Evolutionary conservation across 768 basidiomycete genomes (phyloP).

Genomic region (Sistotremastrum suecicum): DNA sequence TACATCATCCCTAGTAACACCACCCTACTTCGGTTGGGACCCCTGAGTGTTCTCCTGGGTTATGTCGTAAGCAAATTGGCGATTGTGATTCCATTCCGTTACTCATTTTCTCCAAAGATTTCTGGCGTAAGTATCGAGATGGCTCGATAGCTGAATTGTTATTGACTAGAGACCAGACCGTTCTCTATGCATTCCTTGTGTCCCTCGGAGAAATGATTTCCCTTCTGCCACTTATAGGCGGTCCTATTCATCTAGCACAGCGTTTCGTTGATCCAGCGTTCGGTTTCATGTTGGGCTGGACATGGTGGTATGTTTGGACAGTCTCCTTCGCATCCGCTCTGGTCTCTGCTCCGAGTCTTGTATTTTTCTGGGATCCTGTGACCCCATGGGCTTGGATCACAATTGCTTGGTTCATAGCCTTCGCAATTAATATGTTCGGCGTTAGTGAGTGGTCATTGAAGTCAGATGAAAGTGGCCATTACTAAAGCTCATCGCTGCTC

Average conservation of each 20-base stretch:
- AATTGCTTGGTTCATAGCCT: slow-evolving; percentile 59
- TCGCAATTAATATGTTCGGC: slow-evolving; percentile 64
- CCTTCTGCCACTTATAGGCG: slow-evolving; percentile 65
- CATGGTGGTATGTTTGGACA: slow-evolving; percentile 23
- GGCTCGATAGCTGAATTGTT: no score
- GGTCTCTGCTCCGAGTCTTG: slow-evolving; percentile 62
- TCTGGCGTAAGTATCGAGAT: no score
- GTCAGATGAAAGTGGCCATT: background rate
- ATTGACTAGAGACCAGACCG: no score
- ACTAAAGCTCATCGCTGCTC: no score
- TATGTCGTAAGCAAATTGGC: no score
- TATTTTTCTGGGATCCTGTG: slow-evolving; percentile 50
- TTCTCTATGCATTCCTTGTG: slow-evolving; percentile 1
- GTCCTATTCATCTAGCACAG: slow-evolving; percentile 67
- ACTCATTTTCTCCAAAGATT: no score
- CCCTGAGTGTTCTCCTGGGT: no score
- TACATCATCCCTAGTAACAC: no score
- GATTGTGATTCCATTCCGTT: no score
- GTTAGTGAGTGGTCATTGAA: slow-evolving; percentile 27
- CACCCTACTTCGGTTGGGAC: no score
- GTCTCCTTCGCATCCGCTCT: slow-evolving; percentile 61
- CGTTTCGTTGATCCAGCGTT: slow-evolving; percentile 56
- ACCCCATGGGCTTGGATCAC: slow-evolving; percentile 46
- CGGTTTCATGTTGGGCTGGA: slow-evolving; percentile 40
- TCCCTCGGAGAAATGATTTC: slow-evolving; percentile 56